Evolutionary conservation across 2,329 filamentous ascomycete species (phyloP).

Genomic region (Rugonectria rugulosa): DNA sequence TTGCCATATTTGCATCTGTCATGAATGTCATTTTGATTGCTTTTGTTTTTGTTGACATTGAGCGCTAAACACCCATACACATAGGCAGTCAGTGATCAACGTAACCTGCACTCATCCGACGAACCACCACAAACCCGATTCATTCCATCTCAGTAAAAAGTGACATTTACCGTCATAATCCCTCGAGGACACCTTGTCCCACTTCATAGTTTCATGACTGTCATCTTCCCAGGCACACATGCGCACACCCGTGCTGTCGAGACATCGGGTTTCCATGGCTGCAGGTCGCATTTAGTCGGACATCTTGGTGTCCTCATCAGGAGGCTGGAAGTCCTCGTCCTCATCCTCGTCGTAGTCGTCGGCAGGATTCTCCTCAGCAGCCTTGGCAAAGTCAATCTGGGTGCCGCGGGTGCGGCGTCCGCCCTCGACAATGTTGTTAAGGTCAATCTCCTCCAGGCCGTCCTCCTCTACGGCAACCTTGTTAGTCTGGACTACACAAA

Average conservation of each 20-base stretch:
- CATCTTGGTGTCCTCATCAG: slow-evolving; percentile 76
- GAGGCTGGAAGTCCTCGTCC: slow-evolving; percentile 72
- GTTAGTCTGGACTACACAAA: slow-evolving; percentile 37
- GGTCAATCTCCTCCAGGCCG: slow-evolving; percentile 90
- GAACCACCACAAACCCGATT: slow-evolving; percentile 28
- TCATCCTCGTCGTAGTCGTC: slow-evolving; percentile 84
- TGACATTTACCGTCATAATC: slow-evolving; percentile 17
- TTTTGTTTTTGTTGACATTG: too few relatives aligned
- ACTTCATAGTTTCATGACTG: slow-evolving; percentile 34
- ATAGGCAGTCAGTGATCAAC: slow-evolving; percentile 19
- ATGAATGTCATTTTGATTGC: slow-evolving; percentile 22
- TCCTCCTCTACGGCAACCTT: slow-evolving; percentile 70
- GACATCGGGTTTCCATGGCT: neutral
- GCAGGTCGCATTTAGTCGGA: slow-evolving; percentile 40
- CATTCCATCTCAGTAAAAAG: slow-evolving; percentile 21
- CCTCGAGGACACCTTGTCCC: too few relatives aligned
- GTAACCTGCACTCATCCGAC: slow-evolving; percentile 24
- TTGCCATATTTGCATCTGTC: neutral
- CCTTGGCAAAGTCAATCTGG: slow-evolving; percentile 92
- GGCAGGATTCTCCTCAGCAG: slow-evolving; percentile 77
- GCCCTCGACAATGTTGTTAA: slow-evolving; percentile 81
- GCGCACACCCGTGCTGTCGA: neutral
- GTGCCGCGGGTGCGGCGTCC: slow-evolving; percentile 89
- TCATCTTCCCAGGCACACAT: slow-evolving; percentile 4
- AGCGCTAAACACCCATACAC: slow-evolving; percentile 13